Evolutionary conservation across 169 alveolate genomes (phyloP).

Genomic region (Eimeria brunetti): DNA sequence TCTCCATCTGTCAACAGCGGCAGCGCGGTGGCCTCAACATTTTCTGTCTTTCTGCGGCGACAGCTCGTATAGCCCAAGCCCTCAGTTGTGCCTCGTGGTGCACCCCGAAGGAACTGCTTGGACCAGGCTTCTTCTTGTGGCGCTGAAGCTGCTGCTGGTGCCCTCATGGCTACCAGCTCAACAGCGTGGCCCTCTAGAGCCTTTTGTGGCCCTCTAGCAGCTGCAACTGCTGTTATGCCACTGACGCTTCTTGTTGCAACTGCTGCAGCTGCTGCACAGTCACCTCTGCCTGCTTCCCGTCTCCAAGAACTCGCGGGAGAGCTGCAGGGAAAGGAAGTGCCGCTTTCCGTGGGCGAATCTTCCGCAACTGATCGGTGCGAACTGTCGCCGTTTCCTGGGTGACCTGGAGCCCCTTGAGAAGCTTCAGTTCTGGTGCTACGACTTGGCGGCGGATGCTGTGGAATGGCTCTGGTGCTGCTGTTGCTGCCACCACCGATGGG

Average conservation of each 20-base stretch:
- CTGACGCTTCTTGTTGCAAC: too few relatives aligned
- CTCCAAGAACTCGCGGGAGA: background rate
- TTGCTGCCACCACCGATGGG: background rate
- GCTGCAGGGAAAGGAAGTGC: background rate
- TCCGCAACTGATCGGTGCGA: background rate
- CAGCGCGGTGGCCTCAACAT: background rate
- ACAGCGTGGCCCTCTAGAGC: background rate
- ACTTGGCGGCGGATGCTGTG: background rate
- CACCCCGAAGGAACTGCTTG: background rate
- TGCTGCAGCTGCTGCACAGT: background rate
- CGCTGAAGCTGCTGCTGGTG: background rate
- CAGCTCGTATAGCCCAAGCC: background rate
- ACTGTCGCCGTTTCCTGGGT: background rate
- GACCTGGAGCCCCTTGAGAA: background rate
- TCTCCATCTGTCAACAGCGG: conserved; percentile 1
- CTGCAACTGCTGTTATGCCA: background rate
- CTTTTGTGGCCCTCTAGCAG: background rate
- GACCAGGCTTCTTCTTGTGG: background rate
- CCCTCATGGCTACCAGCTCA: background rate
- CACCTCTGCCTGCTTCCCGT: background rate
- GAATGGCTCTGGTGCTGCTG: background rate
- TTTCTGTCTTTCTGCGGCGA: background rate
- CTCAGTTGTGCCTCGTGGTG: background rate
- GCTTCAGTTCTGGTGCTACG: background rate
- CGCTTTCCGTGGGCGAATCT: background rate